Evolutionary conservation across 257 asterid genomes (phyloP), one percentile per base, ranked within the genome.

Genomic region (Cynanchum wilfordii): DNA sequence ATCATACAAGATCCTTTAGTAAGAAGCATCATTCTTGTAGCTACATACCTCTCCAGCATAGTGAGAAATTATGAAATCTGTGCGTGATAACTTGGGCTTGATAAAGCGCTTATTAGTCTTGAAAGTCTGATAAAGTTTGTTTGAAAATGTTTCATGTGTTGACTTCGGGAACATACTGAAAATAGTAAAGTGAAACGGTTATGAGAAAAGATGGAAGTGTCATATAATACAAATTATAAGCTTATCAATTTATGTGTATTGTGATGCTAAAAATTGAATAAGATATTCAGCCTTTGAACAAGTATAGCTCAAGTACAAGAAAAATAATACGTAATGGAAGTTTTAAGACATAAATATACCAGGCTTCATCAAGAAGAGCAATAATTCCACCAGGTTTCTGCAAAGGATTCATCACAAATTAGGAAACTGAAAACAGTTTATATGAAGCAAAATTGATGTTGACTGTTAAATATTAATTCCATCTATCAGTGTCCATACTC

Each of bases 131-230:
- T 88, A 94, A 77, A 94, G 93, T 85, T 94, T 94, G 84, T 91
- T 94, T 45, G 97, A 84, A 81, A 94, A 92, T 74, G 99, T 94
- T 86, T 94, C 99, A 29, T 86, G 97, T 44, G 97, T 94, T 73
- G 99, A 94, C 85, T 94, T 94, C 54, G 99, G 99, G 79, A 94
- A 94, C 99, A 94, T 94, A 78, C 99, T 91, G 96, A 81, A 87
- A 73, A 80, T 47, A 64, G 68, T 65, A 77, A 69, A 67, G 49
- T n/a, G 79, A 71, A 50, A 75, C 3, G 38, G 49, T 76, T 65
- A 67, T 77, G 78, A 78, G 66, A 49, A 81, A 60, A 68, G 76
- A 29, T 66, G 70, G 56, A 73, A 25, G 36, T 7, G 25, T 36
- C 20, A 62, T 13, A 11, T 62, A 16, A 5, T 29, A 60, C 47